Conservation (phyloP, 202 grass and related monocot species). For the Digitaria exilis region DNA sequence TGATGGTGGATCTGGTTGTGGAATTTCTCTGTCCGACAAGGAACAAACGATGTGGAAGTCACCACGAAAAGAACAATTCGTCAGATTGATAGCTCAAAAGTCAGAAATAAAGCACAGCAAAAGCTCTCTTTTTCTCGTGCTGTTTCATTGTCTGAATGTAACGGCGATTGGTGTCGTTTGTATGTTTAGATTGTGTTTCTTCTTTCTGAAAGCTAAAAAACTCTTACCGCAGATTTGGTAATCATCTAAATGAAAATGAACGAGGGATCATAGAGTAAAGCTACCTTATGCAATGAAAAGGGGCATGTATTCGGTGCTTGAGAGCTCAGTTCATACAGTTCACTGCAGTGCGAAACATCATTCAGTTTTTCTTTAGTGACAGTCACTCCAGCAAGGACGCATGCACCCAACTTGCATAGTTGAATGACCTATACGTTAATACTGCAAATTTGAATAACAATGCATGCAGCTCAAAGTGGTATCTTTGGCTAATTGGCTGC, state of each 20-base stretch:
- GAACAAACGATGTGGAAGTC: not conserved
- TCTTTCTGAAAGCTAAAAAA: not conserved
- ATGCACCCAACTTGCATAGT: not conserved
- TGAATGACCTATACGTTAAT: no score
- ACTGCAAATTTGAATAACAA: not conserved
- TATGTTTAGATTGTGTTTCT: not conserved
- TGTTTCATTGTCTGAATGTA: not conserved
- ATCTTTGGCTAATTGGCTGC: not conserved
- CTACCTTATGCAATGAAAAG: not conserved
- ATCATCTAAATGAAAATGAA: not conserved
- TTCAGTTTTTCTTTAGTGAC: not conserved
- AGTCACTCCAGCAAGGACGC: not conserved
- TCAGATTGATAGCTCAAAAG: not conserved
- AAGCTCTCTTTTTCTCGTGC: not conserved
- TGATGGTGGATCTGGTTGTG: not conserved
- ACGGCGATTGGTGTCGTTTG: not conserved
- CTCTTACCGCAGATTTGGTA: not conserved
- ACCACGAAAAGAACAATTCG: not conserved
- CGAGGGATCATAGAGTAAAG: not conserved
- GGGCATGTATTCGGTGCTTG: not conserved
- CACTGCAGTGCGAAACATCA: not conserved
- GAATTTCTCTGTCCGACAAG: not conserved
- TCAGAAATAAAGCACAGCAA: not conserved
- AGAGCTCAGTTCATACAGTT: constrained; percentile 13
- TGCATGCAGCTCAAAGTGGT: not conserved